A percentile compares a stretch with the other conserved stretches of the same genome.
These are phyloP conservation scores for Orbilia brochopaga DNA, from an alignment of 2,329 filamentous ascomycete genomes.

Conservation along the genomic window DNA sequence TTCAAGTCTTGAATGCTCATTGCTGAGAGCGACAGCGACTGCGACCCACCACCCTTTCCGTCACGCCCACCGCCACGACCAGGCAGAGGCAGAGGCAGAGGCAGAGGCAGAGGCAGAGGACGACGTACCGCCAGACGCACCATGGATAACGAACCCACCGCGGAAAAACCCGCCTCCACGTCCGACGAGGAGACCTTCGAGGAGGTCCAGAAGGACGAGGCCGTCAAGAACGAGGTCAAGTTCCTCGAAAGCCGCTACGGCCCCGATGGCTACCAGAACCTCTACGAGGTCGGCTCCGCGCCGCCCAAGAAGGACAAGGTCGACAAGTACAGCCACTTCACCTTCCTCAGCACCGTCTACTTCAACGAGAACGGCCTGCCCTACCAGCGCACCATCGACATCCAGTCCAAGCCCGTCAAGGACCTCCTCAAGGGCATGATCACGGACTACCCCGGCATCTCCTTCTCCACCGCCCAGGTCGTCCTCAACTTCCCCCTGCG, in stretches of 20 bases:
- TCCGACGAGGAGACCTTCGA: slow-evolving; percentile 23
- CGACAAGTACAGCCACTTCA: slow-evolving; percentile 56
- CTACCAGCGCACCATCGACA: slow-evolving; percentile 29
- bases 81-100: no score
- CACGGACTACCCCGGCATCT: slow-evolving; percentile 28
- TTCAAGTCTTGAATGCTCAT: background rate
- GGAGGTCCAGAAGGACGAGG: slow-evolving; percentile 23
- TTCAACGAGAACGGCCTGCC: slow-evolving; percentile 17
- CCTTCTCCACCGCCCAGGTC: slow-evolving; percentile 18
- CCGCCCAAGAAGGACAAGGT: slow-evolving; percentile 53
- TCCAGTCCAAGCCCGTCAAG: slow-evolving; percentile 25
- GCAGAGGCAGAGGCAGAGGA: background rate
- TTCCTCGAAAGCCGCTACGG: slow-evolving; percentile 57
- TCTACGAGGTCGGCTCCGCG: slow-evolving; percentile 56
- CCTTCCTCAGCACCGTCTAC: slow-evolving; percentile 53
- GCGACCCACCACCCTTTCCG: no score
- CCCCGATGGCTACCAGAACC: slow-evolving; percentile 54
- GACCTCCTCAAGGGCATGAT: slow-evolving; percentile 26
- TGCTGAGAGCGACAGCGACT: no score
- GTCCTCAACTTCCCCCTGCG: slow-evolving; percentile 24
- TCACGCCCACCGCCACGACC: no score
- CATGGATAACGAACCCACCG: background rate
- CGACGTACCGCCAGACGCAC: background rate
- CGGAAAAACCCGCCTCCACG: background rate
- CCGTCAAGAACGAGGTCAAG: slow-evolving; percentile 53